phyloP scores from a whole-genome alignment of 768 basidiomycete species.

The Leccinum subgranulosum region DNA sequence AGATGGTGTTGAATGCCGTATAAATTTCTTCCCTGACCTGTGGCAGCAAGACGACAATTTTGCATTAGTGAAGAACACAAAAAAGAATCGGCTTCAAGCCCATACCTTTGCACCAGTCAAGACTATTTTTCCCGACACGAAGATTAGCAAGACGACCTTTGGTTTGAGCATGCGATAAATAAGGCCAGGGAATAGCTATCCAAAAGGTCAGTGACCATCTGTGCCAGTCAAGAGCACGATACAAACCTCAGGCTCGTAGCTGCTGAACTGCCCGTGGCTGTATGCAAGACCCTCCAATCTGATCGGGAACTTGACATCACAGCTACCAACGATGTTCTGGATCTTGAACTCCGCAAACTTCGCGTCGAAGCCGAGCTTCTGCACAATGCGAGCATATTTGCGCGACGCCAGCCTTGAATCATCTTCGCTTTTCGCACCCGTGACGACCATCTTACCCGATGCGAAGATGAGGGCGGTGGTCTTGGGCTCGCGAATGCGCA shows the following conservation, averaged over 20 bases:
- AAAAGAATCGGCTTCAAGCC: conserved; percentile 1
- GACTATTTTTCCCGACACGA: conserved; percentile 99
- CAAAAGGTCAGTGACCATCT: not conserved
- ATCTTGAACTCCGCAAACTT: conserved; percentile 99
- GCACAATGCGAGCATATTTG: conserved; percentile 98
- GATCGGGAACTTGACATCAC: conserved; percentile 99
- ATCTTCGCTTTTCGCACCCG: conserved; percentile 98
- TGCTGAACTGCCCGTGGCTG: conserved; percentile 96
- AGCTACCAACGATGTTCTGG: conserved; percentile 97
- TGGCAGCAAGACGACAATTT: conserved; percentile 30
- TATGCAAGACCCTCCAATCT: conserved; percentile 96
- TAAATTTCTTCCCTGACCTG: conserved; percentile 99
- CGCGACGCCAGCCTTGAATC: conserved; percentile 95
- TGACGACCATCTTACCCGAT: conserved; percentile 99
- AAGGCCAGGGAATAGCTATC: conserved; percentile 93
- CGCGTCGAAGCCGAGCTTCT: conserved; percentile 98
- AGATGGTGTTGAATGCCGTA: conserved; percentile 98
- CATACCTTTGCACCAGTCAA: conserved; percentile 97
- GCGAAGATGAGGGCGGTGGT: conserved; percentile 99
- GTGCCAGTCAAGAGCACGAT: not conserved
- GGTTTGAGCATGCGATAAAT: conserved; percentile 99
- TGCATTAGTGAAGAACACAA: conserved; percentile 42
- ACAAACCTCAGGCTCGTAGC: conserved; percentile 94
- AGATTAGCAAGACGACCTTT: conserved; percentile 97
- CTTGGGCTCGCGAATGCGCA: conserved; percentile 99